phyloP scores from a whole-genome alignment of 345 rosid species.

The Linum usitatissimum region DNA sequence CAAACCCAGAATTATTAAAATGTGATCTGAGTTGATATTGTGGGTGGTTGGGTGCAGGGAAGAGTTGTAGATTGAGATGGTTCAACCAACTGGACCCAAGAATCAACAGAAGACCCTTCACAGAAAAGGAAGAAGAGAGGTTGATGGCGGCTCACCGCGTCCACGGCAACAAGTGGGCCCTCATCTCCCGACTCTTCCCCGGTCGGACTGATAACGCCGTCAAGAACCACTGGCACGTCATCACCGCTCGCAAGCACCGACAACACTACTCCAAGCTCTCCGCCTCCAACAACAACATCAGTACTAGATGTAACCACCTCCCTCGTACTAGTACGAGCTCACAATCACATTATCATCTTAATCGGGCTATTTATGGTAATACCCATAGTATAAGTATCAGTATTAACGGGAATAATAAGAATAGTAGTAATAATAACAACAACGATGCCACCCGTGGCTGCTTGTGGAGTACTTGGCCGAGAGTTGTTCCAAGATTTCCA shows the following conservation, averaged over 20 bases:
- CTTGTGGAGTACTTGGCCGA: not conserved
- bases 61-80: conserved; percentile 97
- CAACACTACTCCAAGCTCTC: conserved; percentile 28
- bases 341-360: not conserved
- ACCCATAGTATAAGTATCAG: not conserved
- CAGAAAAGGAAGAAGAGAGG: conserved; percentile 85
- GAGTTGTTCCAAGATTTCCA: too few species aligned
- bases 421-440: too few species aligned
- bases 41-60: conserved; percentile 33
- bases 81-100: conserved; percentile 88
- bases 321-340: not conserved
- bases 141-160: conserved; percentile 64
- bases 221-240: conserved; percentile 96
- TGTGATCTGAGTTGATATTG: too few species aligned
- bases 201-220: conserved; percentile 96
- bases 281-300: not conserved
- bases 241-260: conserved; percentile 66
- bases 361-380: not conserved
- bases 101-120: conserved; percentile 75
- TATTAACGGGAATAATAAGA: too few species aligned
- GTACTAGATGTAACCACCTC: too few species aligned
- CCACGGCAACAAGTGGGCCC: conserved; percentile 93
- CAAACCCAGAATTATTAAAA: too few species aligned
- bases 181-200: conserved; percentile 68
- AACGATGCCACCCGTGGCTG: too few species aligned